Base-by-base conservation (phyloP, 148 eudicot species). In the Persicaria tinctoria region DNA sequence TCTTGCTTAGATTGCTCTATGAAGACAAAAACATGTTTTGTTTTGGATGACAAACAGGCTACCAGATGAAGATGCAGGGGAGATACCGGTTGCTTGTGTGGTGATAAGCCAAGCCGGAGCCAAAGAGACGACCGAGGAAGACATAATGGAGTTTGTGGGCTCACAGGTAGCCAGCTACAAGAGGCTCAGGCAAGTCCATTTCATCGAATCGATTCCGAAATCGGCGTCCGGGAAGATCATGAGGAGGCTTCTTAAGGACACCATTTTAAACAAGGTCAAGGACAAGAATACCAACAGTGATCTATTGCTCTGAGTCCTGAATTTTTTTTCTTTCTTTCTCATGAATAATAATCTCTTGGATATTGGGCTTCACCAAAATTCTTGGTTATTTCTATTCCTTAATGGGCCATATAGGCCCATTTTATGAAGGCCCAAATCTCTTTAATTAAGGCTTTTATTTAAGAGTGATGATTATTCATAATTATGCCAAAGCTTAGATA, bases 21-120 rank as follows among this genome's bases (percentile, higher is more conserved):
- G 41, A 32, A 32, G 3, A 32, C 41, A 53, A 9, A 53, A 9
- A 53, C n/a, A 53, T 53, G n/a, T 53, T 9, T 53, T 53, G n/a
- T 4, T 53, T 9, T 53, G 11, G n/a, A 9, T 2, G 1, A 9
- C 57, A 53, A 72, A 80, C 82, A 92, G 97, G 70, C 14, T 92
- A 50, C 89, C 94, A 0, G 97, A 96, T 73, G 89, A 89, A 84
- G 97, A 90, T 56, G 99, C 99, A 3, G 99, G 99, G 73, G 99
- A 96, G 72, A 84, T 96, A 62, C 99, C 97, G 56, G 99, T 86
- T 0, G 99, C 92, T 1, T 89, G 97, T 79, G 97, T 96, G 38
- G 99, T 96, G 77, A 82, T 86, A 80, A 87, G 77, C 80, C 44
- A 68, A 56, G 73, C 57, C n/a, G 57, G 73, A 46, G 94, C 91